phyloP scores from a whole-genome alignment of 441 rosid species.

The Daphne laureola region DNA sequence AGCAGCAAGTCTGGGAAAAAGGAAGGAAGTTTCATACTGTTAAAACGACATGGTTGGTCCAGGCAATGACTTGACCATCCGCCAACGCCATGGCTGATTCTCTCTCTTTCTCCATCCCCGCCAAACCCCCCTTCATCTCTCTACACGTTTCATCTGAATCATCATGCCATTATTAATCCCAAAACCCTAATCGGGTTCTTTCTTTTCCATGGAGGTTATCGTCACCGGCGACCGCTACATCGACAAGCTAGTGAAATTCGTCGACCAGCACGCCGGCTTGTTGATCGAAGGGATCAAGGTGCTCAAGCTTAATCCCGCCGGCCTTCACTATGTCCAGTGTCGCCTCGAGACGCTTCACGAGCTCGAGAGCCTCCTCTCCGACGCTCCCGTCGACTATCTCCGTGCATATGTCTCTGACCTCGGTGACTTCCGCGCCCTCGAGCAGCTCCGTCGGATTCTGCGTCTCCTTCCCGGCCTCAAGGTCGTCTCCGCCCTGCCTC shows the following conservation, averaged over 20 bases:
- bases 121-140: conserved; percentile 38
- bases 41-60: no score
- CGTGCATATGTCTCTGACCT: conserved; percentile 93
- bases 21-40: no score
- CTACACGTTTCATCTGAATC: neutral
- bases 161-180: neutral
- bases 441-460: conserved; percentile 85
- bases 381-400: conserved; percentile 92
- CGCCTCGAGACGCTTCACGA: conserved; percentile 82
- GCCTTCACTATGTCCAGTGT: conserved; percentile 89
- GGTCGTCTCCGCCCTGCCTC: conserved; percentile 73
- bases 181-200: conserved; percentile 16
- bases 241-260: conserved; percentile 69
- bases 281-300: conserved; percentile 59
- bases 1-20: no score
- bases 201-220: conserved; percentile 42
- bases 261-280: conserved; percentile 60
- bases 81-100: conserved; percentile 34
- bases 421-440: conserved; percentile 92
- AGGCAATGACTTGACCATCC: no score
- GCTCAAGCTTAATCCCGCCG: conserved; percentile 85
- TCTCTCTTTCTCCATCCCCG: conserved; percentile 29
- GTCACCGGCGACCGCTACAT: conserved; percentile 94
- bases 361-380: conserved; percentile 69
- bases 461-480: conserved; percentile 67